phyloP scores from a whole-genome alignment of 129 eudicot species.

The Mikania micrantha region DNA sequence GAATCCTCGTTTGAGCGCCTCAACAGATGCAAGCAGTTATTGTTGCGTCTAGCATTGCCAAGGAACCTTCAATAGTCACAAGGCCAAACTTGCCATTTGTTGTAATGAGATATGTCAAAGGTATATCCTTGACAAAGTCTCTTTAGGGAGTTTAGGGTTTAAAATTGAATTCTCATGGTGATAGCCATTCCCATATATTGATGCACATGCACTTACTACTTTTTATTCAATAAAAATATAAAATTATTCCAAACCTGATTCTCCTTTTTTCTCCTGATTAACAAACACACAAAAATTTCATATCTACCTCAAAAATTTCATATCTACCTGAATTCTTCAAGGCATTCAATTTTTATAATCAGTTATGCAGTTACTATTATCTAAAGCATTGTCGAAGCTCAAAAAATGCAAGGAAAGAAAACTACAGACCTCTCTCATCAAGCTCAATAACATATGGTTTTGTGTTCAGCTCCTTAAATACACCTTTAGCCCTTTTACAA shows the following conservation, averaged over 20 bases:
- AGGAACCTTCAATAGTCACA: background rate
- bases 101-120: background rate
- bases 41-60: too few species aligned
- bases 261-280: background rate
- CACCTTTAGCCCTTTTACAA: constrained; percentile 87
- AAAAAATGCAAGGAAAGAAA: background rate
- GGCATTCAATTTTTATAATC: background rate
- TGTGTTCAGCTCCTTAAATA: constrained; percentile 74
- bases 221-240: background rate
- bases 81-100: background rate
- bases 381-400: background rate
- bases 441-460: constrained; percentile 84
- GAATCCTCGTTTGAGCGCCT: too few species aligned
- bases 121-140: background rate
- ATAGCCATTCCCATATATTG: background rate
- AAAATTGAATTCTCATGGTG: background rate
- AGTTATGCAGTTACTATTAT: background rate
- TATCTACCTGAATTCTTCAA: background rate
- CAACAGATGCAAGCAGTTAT: too few species aligned
- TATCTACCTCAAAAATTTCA: too few species aligned
- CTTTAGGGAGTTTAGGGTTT: background rate
- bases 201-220: background rate
- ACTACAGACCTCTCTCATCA: constrained; percentile 70
- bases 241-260: background rate
- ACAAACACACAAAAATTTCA: too few species aligned